Evolutionary conservation across 371 early-diverging fungal genomes (phyloP).

Genomic region (Mortierella polycephala): DNA sequence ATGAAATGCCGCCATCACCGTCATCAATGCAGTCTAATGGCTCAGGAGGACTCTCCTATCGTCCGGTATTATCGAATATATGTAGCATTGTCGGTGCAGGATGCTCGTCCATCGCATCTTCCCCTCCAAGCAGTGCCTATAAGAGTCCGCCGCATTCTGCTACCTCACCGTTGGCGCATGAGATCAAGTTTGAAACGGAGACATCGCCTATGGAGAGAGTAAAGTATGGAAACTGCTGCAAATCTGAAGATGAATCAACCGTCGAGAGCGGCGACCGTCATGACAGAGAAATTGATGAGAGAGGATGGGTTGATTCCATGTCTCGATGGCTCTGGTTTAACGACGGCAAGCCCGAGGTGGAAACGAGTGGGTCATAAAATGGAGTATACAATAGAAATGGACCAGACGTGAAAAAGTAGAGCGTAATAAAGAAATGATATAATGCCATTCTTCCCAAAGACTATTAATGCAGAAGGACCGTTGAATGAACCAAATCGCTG

Average conservation of each 20-base stretch:
- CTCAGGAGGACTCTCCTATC: neutral
- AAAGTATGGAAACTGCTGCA: neutral
- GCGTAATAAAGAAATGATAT: no score
- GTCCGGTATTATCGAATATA: neutral
- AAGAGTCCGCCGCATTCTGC: constrained; percentile 34
- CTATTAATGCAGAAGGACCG: no score
- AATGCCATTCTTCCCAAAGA: no score
- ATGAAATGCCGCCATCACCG: neutral
- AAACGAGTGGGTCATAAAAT: no score
- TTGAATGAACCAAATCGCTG: no score
- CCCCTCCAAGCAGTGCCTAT: constrained; percentile 6
- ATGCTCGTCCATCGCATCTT: neutral
- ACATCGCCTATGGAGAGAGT: constrained; percentile 1
- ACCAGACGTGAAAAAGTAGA: no score
- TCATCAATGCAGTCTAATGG: neutral
- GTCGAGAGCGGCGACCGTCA: neutral
- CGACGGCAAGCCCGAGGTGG: neutral
- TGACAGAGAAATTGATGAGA: constrained; percentile 1
- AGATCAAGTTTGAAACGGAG: constrained; percentile 38
- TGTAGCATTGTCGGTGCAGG: neutral
- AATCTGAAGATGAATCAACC: no score
- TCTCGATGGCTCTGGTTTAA: constrained; percentile 11
- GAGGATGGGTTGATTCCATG: constrained; percentile 16
- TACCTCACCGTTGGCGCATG: constrained; percentile 35
- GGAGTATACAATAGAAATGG: no score